These are phyloP conservation scores for Salix suchowensis DNA, from an alignment of 345 rosid species.

Conservation along the genomic window DNA sequence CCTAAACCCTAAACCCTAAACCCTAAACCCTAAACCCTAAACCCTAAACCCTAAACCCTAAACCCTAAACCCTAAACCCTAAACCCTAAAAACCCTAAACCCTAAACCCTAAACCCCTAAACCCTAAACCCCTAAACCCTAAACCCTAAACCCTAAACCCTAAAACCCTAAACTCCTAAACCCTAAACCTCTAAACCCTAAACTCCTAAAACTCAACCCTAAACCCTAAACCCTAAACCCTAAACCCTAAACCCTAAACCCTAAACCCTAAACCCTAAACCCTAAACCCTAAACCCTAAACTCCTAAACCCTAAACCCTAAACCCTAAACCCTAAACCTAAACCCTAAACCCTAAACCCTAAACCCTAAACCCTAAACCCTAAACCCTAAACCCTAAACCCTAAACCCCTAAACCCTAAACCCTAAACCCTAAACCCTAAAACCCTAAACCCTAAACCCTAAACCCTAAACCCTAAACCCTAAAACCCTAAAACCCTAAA, in stretches of 20 bases:
- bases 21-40: constrained; percentile 1
- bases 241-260: constrained; percentile 10
- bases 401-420: constrained; percentile 12
- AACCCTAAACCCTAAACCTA: no score
- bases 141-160: constrained; percentile 27
- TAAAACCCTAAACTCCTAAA: constrained; percentile 4
- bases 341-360: constrained; percentile 13
- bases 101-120: constrained; percentile 17
- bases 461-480: constrained; percentile 1
- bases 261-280: no score
- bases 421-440: constrained; percentile 14
- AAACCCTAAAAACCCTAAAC: constrained; percentile 11
- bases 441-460: constrained; percentile 8
- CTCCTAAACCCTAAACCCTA: constrained; percentile 15
- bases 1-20: constrained; percentile 5
- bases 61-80: background rate
- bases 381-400: constrained; percentile 21
- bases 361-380: constrained; percentile 15
- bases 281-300: constrained; percentile 17
- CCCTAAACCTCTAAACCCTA: background rate
- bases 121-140: constrained; percentile 25
- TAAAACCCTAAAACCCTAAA: constrained; percentile 10
- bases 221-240: constrained; percentile 13
- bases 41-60: constrained; percentile 4
- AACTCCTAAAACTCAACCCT: constrained; percentile 1